A percentile compares a stretch with the other conserved stretches of the same genome.
Evolutionary conservation across 345 rosid genomes (phyloP).

Genomic region (Aquilaria sinensis): DNA sequence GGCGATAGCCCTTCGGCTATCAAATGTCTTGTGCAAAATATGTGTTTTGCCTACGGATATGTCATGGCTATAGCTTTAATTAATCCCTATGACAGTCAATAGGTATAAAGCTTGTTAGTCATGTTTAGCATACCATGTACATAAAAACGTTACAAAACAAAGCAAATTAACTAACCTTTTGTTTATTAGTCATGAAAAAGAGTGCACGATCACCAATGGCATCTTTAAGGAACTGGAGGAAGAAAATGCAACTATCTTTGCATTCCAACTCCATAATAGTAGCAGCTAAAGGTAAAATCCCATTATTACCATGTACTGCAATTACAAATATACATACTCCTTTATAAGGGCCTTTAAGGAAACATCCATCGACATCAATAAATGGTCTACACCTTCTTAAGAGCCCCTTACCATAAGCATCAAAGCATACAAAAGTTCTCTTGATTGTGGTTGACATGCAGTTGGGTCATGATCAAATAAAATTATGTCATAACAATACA

Average conservation of each 20-base stretch:
- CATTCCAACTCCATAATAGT: too few relatives aligned
- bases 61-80: too few relatives aligned
- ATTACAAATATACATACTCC: background rate
- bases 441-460: too few relatives aligned
- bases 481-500: too few relatives aligned
- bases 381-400: background rate
- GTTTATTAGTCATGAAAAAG: background rate
- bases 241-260: background rate
- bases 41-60: too few relatives aligned
- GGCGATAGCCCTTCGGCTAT: too few relatives aligned
- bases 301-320: background rate
- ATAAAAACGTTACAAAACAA: background rate
- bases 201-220: background rate
- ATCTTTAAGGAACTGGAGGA: background rate
- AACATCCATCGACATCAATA: background rate
- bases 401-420: background rate
- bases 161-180: background rate
- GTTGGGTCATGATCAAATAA: too few relatives aligned
- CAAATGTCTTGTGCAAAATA: too few relatives aligned
- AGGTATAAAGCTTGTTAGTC: too few relatives aligned
- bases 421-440: background rate
- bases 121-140: too few relatives aligned
- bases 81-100: background rate
- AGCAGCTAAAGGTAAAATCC: background rate
- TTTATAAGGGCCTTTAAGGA: background rate